Evolutionary conservation across 169 alveolate species (phyloP).

Genomic region (Plasmodium knowlesi): DNA sequence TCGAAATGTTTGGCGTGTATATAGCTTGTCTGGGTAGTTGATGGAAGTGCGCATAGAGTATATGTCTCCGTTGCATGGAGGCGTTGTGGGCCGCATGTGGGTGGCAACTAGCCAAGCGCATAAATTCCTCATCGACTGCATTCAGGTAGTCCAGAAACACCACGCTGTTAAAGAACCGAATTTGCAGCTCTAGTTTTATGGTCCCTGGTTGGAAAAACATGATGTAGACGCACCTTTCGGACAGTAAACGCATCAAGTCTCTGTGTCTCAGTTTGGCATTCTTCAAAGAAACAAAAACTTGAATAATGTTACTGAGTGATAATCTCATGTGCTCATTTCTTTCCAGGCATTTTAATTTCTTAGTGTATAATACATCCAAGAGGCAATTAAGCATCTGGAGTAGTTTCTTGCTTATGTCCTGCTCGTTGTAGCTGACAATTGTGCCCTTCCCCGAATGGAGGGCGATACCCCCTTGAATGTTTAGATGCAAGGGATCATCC

Average conservation of each 20-base stretch:
- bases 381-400: not conserved
- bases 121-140: conserved; percentile 6
- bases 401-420: conserved; percentile 1
- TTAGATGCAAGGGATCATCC: not conserved
- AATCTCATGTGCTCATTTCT: not conserved
- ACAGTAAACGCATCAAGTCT: not conserved
- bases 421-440: not conserved
- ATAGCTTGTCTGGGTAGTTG: conserved; percentile 6
- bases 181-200: conserved; percentile 22
- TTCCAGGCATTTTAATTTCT: not conserved
- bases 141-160: conserved; percentile 20
- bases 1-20: conserved; percentile 30
- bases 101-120: not conserved
- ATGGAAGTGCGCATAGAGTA: conserved; percentile 16
- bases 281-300: conserved; percentile 26
- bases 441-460: not conserved
- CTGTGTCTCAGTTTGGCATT: not conserved
- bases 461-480: not conserved
- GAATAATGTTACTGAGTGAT: conserved; percentile 15
- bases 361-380: not conserved
- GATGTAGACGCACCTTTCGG: not conserved
- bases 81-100: not conserved
- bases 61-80: not conserved
- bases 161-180: conserved; percentile 19
- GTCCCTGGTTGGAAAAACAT: not conserved